Conservation (phyloP, 176 grass and related monocot species). For the Triticum monococcum region DNA sequence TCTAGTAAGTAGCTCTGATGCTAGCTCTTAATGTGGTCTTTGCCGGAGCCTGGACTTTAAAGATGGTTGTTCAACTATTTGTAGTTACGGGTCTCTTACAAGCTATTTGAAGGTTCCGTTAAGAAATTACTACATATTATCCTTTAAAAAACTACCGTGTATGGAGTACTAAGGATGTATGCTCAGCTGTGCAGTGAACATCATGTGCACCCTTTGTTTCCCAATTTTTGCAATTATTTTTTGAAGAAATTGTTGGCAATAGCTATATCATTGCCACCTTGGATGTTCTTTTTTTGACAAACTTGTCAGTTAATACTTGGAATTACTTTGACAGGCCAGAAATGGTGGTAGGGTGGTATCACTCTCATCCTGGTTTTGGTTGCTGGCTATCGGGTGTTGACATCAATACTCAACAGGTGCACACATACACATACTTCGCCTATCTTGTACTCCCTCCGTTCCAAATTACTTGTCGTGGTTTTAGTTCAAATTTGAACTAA, state of each 20-base stretch:
- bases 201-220: neutral
- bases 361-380: constrained; percentile 97
- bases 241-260: neutral
- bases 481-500: too few species aligned
- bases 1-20: too few species aligned
- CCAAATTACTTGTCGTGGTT: too few species aligned
- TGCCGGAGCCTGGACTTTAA: too few species aligned
- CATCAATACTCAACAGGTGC: constrained; percentile 97
- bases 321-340: constrained; percentile 64
- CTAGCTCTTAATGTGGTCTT: too few species aligned
- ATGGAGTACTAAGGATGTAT: neutral
- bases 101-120: neutral
- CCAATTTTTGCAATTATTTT: neutral
- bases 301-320: neutral
- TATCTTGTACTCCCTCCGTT: neutral
- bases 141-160: neutral
- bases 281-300: neutral
- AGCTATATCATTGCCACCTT: neutral
- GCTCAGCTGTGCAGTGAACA: neutral
- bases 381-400: constrained; percentile 97
- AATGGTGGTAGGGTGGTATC: constrained; percentile 99
- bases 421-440: neutral
- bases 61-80: too few species aligned
- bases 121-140: neutral
- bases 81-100: neutral